Base-by-base conservation (phyloP, 2,329 filamentous ascomycete species). In the Diaporthe citriasiana region DNA sequence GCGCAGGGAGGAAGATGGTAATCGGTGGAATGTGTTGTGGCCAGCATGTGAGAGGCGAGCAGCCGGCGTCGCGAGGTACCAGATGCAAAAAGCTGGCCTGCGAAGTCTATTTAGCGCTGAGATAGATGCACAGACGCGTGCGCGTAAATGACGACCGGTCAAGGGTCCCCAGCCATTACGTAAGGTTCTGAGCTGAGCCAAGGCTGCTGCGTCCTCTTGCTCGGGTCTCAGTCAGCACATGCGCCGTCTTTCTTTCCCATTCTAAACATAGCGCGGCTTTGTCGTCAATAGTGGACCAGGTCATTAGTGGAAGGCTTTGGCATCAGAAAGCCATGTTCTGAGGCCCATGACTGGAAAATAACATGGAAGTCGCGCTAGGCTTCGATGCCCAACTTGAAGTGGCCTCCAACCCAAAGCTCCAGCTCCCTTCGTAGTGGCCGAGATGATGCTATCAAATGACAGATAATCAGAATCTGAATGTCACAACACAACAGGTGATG, bases 101-200 rank as follows among this genome's bases (percentile, higher is more conserved):
- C 17, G 60, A 68, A 25, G 63, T 68, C n/a, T 50, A 68, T 68
- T 53, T 68, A 68, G 63, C 33, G 63, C 63, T 53, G 45, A 53
- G 45, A 53, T 68, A 45, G 30, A 68, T 68, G 63, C 63, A 68
- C 63, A 68, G 63, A 68, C 63, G 63, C 63, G 63, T 68, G 7
- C 63, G 63, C 63, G 63, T 68, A 53, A 51, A 51, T 51, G 10
- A 30, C 45, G 33, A 22, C 63, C 45, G 17, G 30, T 40, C 63
- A 68, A 40, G 63, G 45, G 22, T 38, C 30, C 30, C 27, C 15
- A 13, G 13, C n/a, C 10, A 51, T 53, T 68, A 68, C 47, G 63
- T 68, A 68, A 68, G 33, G 45, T 25, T 38, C 7, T 8, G 38
- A 12, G 47, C 9, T 1, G 40, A 30, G 15, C 40, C 17, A 13